Evolutionary conservation across 225 moss, liverwort and hornwort genomes (phyloP).

Genomic region (Physcomitrium patens): DNA sequence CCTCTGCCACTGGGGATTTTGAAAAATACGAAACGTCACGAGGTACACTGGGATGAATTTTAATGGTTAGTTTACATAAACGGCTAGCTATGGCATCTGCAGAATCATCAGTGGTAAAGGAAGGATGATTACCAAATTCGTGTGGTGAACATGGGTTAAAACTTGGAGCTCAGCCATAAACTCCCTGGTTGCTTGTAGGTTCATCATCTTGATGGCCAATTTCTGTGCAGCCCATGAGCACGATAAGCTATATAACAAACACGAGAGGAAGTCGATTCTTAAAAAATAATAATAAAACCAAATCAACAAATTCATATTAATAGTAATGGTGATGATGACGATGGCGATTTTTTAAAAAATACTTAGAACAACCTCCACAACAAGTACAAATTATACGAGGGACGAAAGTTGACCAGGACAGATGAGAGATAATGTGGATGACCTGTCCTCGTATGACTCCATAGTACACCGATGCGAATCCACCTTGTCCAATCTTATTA

Average conservation of each 20-base stretch:
- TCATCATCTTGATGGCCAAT: constrained; percentile 22
- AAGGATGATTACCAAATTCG: not conserved
- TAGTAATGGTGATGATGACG: no score
- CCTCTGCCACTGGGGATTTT: not conserved
- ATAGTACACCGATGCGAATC: constrained; percentile 70
- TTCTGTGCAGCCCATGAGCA: constrained; percentile 9
- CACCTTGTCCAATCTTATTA: constrained; percentile 77
- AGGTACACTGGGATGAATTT: not conserved
- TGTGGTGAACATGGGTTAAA: constrained; percentile 11
- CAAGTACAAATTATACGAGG: not conserved
- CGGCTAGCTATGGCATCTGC: no score
- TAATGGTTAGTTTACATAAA: no score
- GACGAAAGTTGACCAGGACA: constrained; percentile 19
- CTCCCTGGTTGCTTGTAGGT: constrained; percentile 12
- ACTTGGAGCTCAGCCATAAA: constrained; percentile 25
- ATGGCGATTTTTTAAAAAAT: not conserved
- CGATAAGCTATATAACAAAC: not conserved
- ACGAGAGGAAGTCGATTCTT: no score
- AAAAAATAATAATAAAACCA: no score
- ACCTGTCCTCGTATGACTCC: constrained; percentile 69
- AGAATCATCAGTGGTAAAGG: no score
- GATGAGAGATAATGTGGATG: constrained; percentile 13
- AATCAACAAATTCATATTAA: no score
- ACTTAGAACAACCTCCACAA: not conserved
- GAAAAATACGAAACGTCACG: not conserved